phyloP scores from a whole-genome alignment of 2,329 filamentous ascomycete genomes.

The Trichoderma gracile region DNA sequence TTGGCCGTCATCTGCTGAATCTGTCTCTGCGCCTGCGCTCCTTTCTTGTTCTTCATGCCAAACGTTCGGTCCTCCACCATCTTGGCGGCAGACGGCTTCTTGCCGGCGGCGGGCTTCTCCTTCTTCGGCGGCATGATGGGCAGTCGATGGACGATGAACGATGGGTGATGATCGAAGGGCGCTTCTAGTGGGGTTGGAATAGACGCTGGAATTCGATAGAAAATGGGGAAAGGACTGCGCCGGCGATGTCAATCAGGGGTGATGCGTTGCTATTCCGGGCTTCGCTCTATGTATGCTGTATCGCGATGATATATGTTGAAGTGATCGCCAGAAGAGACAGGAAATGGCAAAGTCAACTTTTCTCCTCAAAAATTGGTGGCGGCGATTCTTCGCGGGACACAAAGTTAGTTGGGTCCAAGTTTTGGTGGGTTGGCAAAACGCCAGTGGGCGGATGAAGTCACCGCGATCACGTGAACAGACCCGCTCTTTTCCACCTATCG shows the following conservation, averaged over 20 bases:
- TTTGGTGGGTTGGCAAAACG: slow-evolving; percentile 28
- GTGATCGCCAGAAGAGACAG: not conserved
- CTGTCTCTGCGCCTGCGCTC: slow-evolving; percentile 81
- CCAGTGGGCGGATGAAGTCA: slow-evolving; percentile 34
- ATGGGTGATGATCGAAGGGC: slow-evolving; percentile 14
- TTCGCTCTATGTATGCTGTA: not conserved
- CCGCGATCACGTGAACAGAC: slow-evolving; percentile 31
- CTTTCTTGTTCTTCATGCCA: slow-evolving; percentile 99
- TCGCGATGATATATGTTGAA: not conserved
- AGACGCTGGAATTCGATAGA: slow-evolving; percentile 20
- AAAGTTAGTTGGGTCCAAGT: slow-evolving; percentile 20
- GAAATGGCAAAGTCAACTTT: not conserved
- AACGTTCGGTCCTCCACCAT: slow-evolving; percentile 92
- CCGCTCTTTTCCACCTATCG: not conserved
- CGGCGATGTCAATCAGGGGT: not conserved
- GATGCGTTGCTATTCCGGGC: not conserved
- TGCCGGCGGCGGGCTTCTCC: slow-evolving; percentile 52
- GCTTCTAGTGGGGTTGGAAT: slow-evolving; percentile 27
- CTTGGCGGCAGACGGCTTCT: slow-evolving; percentile 61
- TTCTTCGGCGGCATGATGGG: slow-evolving; percentile 74
- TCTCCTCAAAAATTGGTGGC: slow-evolving; percentile 1
- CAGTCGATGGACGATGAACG: slow-evolving; percentile 31
- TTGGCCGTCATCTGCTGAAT: slow-evolving; percentile 82
- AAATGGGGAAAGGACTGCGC: not conserved
- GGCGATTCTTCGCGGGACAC: slow-evolving; percentile 20